These are phyloP conservation scores for Solanum acaule DNA, from an alignment of 257 asterid species.

Conservation along the genomic window DNA sequence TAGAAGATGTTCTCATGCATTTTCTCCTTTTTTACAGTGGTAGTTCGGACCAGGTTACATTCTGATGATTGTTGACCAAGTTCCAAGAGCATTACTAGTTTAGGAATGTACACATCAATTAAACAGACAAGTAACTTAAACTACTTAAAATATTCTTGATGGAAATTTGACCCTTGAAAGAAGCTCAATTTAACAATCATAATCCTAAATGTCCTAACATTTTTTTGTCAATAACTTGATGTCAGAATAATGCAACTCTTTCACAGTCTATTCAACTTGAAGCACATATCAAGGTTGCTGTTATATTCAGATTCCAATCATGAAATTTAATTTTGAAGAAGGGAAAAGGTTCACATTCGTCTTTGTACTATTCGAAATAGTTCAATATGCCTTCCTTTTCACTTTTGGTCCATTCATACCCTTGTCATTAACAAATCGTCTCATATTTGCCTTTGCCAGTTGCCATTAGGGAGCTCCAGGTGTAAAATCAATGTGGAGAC, in stretches of 20 bases:
- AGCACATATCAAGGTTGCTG: background rate
- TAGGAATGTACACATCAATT: background rate
- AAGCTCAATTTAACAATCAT: background rate
- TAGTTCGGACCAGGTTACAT: background rate
- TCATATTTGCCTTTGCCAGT: background rate
- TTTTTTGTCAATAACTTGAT: background rate
- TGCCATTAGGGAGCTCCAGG: background rate
- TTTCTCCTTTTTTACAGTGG: background rate
- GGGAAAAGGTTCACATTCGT: background rate
- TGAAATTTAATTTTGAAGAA: background rate
- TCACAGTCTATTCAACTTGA: background rate
- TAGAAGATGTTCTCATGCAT: background rate
- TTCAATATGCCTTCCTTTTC: background rate
- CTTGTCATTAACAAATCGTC: background rate
- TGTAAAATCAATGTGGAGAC: background rate
- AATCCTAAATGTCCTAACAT: background rate
- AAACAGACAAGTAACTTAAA: background rate
- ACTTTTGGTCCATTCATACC: background rate
- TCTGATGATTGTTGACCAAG: background rate
- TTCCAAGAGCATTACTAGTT: background rate
- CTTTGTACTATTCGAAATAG: background rate
- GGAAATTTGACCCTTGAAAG: background rate
- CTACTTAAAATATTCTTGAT: background rate
- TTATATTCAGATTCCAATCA: background rate
- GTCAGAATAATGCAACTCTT: background rate